phyloP scores from a whole-genome alignment of 441 rosid species.

The Biscutella laevigata region DNA sequence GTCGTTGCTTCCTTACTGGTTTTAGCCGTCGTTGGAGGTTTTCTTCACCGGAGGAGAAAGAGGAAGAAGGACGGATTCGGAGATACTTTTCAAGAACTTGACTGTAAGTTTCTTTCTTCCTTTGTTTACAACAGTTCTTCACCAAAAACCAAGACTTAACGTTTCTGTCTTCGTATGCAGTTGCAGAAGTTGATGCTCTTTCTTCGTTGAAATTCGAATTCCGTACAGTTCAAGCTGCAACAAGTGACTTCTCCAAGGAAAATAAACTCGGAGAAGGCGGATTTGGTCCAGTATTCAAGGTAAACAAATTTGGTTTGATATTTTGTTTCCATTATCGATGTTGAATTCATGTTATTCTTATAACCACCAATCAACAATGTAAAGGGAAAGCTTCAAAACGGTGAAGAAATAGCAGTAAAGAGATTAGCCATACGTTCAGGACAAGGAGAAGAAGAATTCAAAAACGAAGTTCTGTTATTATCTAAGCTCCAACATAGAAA shows the following conservation, averaged over 20 bases:
- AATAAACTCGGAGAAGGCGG: constrained; percentile 10
- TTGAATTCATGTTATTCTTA: no score
- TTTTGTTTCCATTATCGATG: not conserved
- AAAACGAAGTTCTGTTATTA: constrained; percentile 31
- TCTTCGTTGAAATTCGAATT: not conserved
- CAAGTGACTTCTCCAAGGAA: not conserved
- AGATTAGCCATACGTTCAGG: constrained; percentile 25
- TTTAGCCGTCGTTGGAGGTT: not conserved
- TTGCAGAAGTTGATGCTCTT: constrained; percentile 8
- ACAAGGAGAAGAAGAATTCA: constrained; percentile 37
- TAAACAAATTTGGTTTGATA: not conserved
- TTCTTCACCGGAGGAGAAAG: constrained; percentile 6
- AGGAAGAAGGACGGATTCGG: not conserved
- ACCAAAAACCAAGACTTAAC: not conserved
- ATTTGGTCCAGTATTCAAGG: constrained; percentile 4
- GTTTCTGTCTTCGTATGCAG: not conserved
- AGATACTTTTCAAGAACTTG: not conserved
- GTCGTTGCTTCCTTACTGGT: not conserved
- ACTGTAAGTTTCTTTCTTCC: not conserved
- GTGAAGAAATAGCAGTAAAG: constrained; percentile 35
- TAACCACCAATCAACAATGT: not conserved
- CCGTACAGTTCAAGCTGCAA: not conserved
- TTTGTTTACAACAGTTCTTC: not conserved
- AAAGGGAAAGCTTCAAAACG: constrained; percentile 29
- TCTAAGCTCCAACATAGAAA: constrained; percentile 11